Evolutionary conservation across 176 grass and related monocot species (phyloP).

Genomic region (Eragrostis nindensis): DNA sequence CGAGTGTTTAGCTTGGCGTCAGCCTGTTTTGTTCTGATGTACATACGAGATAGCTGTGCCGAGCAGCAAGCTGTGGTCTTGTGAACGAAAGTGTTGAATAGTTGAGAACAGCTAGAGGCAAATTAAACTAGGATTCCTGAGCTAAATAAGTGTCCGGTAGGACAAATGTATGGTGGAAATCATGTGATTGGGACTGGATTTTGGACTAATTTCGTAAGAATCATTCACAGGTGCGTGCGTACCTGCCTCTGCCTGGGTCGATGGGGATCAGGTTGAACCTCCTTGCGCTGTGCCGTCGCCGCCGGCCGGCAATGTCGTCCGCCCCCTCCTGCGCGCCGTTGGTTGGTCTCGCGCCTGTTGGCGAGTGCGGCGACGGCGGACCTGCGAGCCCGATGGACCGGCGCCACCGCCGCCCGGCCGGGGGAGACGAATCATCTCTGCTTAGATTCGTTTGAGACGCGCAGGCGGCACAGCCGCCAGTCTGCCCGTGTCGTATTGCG

Average conservation of each 20-base stretch:
- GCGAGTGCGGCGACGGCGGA: neutral
- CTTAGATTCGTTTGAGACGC: too few species aligned
- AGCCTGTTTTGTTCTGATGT: neutral
- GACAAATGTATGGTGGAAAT: neutral
- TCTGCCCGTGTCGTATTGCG: too few species aligned
- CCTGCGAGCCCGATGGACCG: neutral
- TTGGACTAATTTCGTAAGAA: neutral
- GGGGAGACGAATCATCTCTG: neutral
- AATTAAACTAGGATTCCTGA: too few species aligned
- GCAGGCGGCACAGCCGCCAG: too few species aligned
- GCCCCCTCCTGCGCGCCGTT: neutral
- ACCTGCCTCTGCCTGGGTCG: too few species aligned
- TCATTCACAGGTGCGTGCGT: neutral
- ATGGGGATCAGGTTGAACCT: neutral
- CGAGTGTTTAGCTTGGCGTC: neutral
- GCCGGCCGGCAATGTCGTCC: neutral
- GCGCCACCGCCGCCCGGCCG: neutral
- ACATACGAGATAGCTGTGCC: neutral
- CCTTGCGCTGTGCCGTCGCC: neutral
- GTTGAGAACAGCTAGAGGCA: too few species aligned
- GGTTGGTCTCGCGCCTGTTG: neutral
- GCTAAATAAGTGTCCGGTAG: too few species aligned
- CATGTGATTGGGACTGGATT: conserved; percentile 6
- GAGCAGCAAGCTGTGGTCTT: neutral
- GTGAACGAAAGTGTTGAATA: too few species aligned